phyloP scores from a whole-genome alignment of 108 stramenopile genomes.

The Cylindrotheca closterium region DNA sequence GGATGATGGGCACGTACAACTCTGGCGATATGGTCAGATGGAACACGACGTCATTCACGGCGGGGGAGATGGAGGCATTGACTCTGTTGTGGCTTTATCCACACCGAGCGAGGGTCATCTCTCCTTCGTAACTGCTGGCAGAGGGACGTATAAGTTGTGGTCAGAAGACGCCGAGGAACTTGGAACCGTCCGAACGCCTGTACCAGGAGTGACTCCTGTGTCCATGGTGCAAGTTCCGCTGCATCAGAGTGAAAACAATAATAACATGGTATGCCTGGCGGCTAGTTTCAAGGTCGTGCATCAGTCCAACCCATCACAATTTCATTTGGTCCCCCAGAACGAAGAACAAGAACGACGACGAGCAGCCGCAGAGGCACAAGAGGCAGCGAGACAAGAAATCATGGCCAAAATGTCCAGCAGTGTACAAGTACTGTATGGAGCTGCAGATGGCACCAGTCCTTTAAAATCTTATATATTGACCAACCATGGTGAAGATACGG shows the following conservation, averaged over 20 bases:
- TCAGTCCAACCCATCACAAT: constrained; percentile 33
- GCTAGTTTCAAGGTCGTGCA: constrained; percentile 39
- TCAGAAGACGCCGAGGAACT: constrained; percentile 28
- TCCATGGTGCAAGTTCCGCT: constrained; percentile 22
- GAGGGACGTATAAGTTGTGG: constrained; percentile 42
- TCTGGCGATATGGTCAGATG: constrained; percentile 42
- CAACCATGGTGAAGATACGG: constrained; percentile 5
- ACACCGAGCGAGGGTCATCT: neutral
- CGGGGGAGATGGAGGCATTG: constrained; percentile 17
- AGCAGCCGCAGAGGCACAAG: constrained; percentile 30
- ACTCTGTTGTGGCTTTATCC: constrained; percentile 36
- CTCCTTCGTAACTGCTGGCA: constrained; percentile 49
- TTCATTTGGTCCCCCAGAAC: constrained; percentile 48
- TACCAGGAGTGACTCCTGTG: constrained; percentile 38
- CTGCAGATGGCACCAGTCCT: neutral
- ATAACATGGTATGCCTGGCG: constrained; percentile 34
- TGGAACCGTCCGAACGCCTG: constrained; percentile 7
- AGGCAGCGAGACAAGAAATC: constrained; percentile 25
- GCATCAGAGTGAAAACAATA: neutral
- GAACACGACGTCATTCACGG: constrained; percentile 34
- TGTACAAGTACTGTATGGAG: constrained; percentile 19
- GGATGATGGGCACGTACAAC: constrained; percentile 56
- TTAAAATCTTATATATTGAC: constrained; percentile 12
- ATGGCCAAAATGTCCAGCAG: constrained; percentile 15
- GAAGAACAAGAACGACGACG: constrained; percentile 31